These are phyloP conservation scores for Apostasia shenzhenica DNA, from an alignment of 106 monocot genomes.

Conservation along the genomic window DNA sequence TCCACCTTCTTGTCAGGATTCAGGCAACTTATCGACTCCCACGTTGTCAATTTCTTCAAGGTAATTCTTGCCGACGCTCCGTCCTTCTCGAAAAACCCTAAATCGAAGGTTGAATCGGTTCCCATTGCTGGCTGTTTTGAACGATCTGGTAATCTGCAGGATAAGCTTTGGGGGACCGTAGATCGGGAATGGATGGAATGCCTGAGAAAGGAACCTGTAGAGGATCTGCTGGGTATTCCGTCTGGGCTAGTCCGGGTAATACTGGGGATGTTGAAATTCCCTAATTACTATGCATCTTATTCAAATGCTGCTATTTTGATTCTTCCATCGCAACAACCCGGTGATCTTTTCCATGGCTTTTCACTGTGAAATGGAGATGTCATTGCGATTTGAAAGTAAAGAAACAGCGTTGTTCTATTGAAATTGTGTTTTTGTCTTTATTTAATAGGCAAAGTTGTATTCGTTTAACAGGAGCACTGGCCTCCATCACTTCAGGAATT, in stretches of 20 bases:
- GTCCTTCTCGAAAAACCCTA: slow-evolving; percentile 1
- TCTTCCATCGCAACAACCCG: neutral
- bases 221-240: slow-evolving; percentile 63
- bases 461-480: slow-evolving; percentile 56
- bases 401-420: neutral
- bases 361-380: neutral
- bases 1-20: slow-evolving; percentile 44
- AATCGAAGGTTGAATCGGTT: neutral
- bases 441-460: neutral
- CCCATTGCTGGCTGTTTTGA: neutral
- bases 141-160: slow-evolving; percentile 27
- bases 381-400: neutral
- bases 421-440: neutral
- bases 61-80: slow-evolving; percentile 8
- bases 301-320: neutral
- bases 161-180: slow-evolving; percentile 67
- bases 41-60: slow-evolving; percentile 98
- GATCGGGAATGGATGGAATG: slow-evolving; percentile 80
- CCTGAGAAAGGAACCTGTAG: slow-evolving; percentile 52
- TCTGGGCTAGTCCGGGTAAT: slow-evolving; percentile 52
- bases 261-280: neutral
- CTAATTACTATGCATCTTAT: neutral
- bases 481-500: slow-evolving; percentile 69
- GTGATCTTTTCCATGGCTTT: too few relatives aligned
- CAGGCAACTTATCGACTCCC: slow-evolving; percentile 61